Percentiles rank a stretch among this genome's conserved stretches.
Conservation (phyloP, 2,329 filamentous ascomycete genomes). For the Penicillium sp. region DNA sequence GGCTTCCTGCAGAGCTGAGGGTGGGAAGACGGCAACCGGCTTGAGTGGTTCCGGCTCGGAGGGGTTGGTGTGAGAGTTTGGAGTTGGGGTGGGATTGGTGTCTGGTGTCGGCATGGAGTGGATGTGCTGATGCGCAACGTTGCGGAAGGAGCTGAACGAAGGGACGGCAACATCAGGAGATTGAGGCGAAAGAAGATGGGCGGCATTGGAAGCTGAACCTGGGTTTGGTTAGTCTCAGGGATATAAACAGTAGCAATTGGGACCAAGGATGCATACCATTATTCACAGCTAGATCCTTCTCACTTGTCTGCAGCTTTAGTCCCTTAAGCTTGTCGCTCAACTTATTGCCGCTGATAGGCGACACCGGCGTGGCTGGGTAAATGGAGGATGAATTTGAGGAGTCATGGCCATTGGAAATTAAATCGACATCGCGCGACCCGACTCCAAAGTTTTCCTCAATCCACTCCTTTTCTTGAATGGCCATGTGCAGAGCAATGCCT, state of each 20-base stretch:
- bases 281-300: constrained; percentile 50
- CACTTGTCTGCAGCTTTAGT: constrained; percentile 72
- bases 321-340: constrained; percentile 78
- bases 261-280: background rate
- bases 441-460: constrained; percentile 79
- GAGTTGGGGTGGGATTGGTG: constrained; percentile 31
- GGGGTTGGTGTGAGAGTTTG: constrained; percentile 9
- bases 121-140: constrained; percentile 24
- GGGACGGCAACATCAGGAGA: constrained; percentile 64
- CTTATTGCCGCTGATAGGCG: constrained; percentile 65
- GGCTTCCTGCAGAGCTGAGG: constrained; percentile 39
- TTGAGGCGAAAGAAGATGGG: constrained; percentile 61
- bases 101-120: constrained; percentile 21
- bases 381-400: constrained; percentile 23
- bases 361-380: constrained; percentile 56
- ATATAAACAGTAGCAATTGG: background rate
- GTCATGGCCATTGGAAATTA: constrained; percentile 30
- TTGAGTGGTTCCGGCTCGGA: constrained; percentile 19
- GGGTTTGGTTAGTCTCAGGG: constrained; percentile 16
- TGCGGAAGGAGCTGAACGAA: constrained; percentile 61
- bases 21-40: constrained; percentile 43
- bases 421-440: constrained; percentile 41
- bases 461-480: constrained; percentile 78
- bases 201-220: constrained; percentile 21
- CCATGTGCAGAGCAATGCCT: constrained; percentile 82